These are phyloP conservation scores for Lathyrus tuberosus DNA, from an alignment of 306 rosid species.

Conservation along the genomic window DNA sequence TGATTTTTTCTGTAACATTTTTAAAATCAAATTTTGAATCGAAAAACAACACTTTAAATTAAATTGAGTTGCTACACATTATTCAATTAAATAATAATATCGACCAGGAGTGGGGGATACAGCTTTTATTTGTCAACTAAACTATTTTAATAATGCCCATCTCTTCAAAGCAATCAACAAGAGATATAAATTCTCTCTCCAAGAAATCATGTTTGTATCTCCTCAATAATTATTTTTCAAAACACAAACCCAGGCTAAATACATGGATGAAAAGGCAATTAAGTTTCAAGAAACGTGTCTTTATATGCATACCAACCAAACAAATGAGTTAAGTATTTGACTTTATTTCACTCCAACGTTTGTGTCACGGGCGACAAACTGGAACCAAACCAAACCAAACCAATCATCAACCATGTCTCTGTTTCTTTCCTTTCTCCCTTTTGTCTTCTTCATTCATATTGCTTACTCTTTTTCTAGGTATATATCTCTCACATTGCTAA, in stretches of 20 bases:
- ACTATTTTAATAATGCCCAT: too few species aligned
- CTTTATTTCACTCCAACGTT: background rate
- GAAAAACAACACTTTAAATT: too few species aligned
- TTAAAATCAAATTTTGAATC: too few species aligned
- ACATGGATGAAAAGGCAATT: background rate
- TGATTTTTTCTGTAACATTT: too few species aligned
- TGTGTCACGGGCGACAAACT: slow-evolving; percentile 13
- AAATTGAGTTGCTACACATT: too few species aligned
- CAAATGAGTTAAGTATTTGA: background rate
- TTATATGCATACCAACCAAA: background rate
- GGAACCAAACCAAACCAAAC: slow-evolving; percentile 7
- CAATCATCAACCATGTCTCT: slow-evolving; percentile 32
- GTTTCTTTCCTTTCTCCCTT: slow-evolving; percentile 31
- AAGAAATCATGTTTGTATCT: background rate
- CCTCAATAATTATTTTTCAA: background rate
- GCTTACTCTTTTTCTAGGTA: slow-evolving; percentile 48
- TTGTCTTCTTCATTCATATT: slow-evolving; percentile 25
- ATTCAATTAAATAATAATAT: too few species aligned
- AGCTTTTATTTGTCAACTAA: too few species aligned
- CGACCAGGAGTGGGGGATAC: too few species aligned
- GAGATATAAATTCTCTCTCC: background rate
- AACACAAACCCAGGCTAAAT: background rate
- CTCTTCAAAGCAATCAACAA: background rate
- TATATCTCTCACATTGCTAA: slow-evolving; percentile 7
- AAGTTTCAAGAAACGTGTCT: background rate